Percentiles rank a stretch among this genome's conserved stretches.
These are phyloP conservation scores for Xylaria arbuscula DNA, from an alignment of 2,329 filamentous ascomycete species.

Conservation along the genomic window DNA sequence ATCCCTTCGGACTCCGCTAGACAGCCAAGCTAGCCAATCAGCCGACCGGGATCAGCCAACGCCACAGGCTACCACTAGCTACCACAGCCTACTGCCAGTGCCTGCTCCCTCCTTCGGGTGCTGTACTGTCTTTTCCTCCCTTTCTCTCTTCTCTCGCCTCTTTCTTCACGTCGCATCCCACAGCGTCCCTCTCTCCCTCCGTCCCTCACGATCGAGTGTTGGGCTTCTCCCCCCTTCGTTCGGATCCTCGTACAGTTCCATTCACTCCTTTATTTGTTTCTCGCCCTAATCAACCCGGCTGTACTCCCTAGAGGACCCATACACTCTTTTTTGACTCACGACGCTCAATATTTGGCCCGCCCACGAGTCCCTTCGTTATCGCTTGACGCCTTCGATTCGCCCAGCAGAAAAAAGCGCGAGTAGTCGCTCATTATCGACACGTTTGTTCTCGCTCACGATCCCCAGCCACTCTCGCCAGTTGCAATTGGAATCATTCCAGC, in stretches of 20 bases:
- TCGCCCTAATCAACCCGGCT: conserved; percentile 36
- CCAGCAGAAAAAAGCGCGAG: conserved; percentile 36
- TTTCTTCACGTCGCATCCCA: conserved; percentile 35
- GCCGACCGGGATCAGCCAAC: conserved; percentile 15
- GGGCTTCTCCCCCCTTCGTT: conserved; percentile 32
- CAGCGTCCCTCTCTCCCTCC: conserved; percentile 33
- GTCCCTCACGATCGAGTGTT: conserved; percentile 30
- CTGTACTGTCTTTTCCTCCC: conserved; percentile 27
- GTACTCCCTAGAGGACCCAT: conserved; percentile 41
- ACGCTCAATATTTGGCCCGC: conserved; percentile 26
- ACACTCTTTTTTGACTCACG: conserved; percentile 39
- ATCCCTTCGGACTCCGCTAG: conserved; percentile 37
- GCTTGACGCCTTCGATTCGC: conserved; percentile 41
- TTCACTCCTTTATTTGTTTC: conserved; percentile 45
- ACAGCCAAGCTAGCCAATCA: conserved; percentile 30
- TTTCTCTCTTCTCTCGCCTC: conserved; percentile 27
- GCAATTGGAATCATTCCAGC: not conserved
- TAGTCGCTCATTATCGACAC: conserved; percentile 38
- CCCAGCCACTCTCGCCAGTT: not conserved
- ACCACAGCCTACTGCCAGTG: conserved; percentile 17
- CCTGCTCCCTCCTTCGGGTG: conserved; percentile 26
- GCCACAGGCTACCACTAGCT: conserved; percentile 7
- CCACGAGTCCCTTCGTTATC: conserved; percentile 28
- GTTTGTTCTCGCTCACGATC: conserved; percentile 19
- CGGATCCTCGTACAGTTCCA: conserved; percentile 38